phyloP scores from a whole-genome alignment of 2,329 filamentous ascomycete genomes.

The Corynespora cassiicola region DNA sequence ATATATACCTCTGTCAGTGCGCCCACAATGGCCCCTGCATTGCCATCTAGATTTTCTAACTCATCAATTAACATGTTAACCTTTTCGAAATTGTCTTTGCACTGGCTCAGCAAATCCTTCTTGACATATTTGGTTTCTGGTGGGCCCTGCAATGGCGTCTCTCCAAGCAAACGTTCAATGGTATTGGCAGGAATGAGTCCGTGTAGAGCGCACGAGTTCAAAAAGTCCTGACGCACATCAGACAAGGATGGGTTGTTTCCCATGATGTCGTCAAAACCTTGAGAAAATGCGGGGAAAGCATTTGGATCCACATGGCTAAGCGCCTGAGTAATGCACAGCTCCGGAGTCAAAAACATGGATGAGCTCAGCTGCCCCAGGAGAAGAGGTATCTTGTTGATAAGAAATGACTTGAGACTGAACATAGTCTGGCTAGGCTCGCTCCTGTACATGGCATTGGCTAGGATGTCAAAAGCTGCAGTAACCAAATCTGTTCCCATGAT shows the following conservation, averaged over 20 bases:
- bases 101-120: conserved; percentile 79
- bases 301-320: conserved; percentile 68
- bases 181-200: conserved; percentile 79
- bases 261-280: conserved; percentile 66
- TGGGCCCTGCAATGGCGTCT: conserved; percentile 82
- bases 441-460: conserved; percentile 85
- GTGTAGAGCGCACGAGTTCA: conserved; percentile 89
- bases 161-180: conserved; percentile 81
- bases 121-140: conserved; percentile 77
- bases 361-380: conserved; percentile 65
- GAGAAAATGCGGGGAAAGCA: conserved; percentile 69
- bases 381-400: conserved; percentile 75
- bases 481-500: conserved; percentile 82
- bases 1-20: conserved; percentile 59
- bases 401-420: conserved; percentile 81
- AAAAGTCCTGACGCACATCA: conserved; percentile 79
- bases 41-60: conserved; percentile 88
- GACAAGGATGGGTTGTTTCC: conserved; percentile 64
- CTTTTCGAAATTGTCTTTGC: conserved; percentile 75
- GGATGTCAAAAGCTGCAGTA: conserved; percentile 84
- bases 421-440: conserved; percentile 66
- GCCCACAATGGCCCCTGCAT: conserved; percentile 83
- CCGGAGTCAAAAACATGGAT: conserved; percentile 66
- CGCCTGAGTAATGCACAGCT: conserved; percentile 71
- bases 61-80: conserved; percentile 80